Conservation (phyloP, 345 rosid species). For the Gossypium australe region DNA sequence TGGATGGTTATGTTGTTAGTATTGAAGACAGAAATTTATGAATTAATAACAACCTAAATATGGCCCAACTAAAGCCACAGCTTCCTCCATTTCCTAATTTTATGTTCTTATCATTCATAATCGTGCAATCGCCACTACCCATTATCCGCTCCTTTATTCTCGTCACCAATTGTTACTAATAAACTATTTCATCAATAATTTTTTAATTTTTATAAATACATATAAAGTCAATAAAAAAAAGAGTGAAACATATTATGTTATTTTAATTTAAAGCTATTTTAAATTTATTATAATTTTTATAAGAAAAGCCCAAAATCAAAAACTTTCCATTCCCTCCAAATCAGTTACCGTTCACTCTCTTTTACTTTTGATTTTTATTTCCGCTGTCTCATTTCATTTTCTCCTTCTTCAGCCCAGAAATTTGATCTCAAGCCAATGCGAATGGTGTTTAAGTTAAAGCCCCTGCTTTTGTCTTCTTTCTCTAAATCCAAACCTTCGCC, state of each 20-base stretch:
- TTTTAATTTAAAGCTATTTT: too few species aligned
- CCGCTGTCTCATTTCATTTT: not conserved
- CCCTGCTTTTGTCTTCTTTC: not conserved
- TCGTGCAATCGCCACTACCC: not conserved
- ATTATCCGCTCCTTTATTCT: conserved; percentile 1
- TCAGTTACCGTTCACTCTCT: not conserved
- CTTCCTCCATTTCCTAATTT: not conserved
- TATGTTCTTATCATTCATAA: not conserved
- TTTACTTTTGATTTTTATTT: not conserved
- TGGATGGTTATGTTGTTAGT: not conserved
- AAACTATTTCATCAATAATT: not conserved
- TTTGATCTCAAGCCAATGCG: not conserved
- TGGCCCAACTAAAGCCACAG: not conserved
- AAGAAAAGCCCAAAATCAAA: not conserved
- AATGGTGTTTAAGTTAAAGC: not conserved
- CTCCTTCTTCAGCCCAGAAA: not conserved
- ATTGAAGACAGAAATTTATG: not conserved
- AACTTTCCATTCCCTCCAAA: conserved; percentile 32
- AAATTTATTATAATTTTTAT: not conserved
- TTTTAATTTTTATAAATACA: too few species aligned
- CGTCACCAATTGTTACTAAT: not conserved
- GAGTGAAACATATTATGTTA: too few species aligned
- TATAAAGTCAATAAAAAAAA: too few species aligned
- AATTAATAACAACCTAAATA: too few species aligned
- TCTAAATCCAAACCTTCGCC: conserved; percentile 4